Base-by-base conservation (phyloP, 805 yeast species). In the Babjeviella inositovora region DNA sequence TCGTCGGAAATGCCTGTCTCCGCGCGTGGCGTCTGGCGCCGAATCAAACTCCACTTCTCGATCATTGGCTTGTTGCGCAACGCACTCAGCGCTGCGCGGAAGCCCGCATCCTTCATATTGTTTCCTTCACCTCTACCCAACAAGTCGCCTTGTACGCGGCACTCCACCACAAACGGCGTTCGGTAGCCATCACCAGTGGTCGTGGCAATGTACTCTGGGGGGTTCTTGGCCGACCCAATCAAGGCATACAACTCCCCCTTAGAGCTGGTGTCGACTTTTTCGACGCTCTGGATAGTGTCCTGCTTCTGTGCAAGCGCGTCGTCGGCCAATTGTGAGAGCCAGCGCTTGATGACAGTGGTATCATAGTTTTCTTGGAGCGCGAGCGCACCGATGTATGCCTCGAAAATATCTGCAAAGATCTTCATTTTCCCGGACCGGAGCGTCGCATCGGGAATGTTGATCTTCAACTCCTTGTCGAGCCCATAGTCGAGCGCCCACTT, bases 381-480 rank as follows among this genome's bases (percentile, higher is more conserved):
- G 15, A 87, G 45, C 0, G 92, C 98, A 5, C 94, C 97, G 21
- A 90, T 60, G 34, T 87, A 87, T 0, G 97, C 95, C 47, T 90
- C 98, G 41, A 87, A 80, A 0, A 77, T 70, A 54, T 87, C 98
- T 0, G 97, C 94, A 38, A 62, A 63, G 4, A 77, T 53, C 40
- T 90, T 90, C 32, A 63, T 63, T 28, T 61, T 67, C 6, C 80
- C 79, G 16, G 53, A 50, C 14, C 47, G 42, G 25, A 61, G 54
- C 8, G 53, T 37, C 4, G 44, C 42, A 15, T 53, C 64, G 27
- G 64, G 67, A 16, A 60, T 54, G 32, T 62, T 58, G 25, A 61
- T 53, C 27, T 60, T 56, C 31, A 81, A 47, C 25, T 53, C 52
- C 28, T 64, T 56, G 32, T 70, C 73, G 28, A 84, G 62, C 1